Evolutionary conservation across 2,329 filamentous ascomycete species (phyloP).

Genomic region (Pseudogymnoascus sp.): DNA sequence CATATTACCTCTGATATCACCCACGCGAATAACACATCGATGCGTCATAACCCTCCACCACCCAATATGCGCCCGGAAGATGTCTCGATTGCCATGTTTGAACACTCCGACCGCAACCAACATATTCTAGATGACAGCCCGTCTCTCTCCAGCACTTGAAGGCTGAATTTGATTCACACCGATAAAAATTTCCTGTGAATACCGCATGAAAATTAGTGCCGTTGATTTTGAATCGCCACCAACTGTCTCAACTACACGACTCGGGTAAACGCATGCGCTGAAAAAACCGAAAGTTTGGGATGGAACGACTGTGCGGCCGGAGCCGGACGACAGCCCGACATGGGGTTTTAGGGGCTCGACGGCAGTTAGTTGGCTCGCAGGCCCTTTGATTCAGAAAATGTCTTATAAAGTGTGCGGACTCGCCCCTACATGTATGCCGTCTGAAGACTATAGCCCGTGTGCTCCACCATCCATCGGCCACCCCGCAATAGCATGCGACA

Average conservation of each 20-base stretch:
- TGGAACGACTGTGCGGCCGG: not conserved
- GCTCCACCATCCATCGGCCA: not conserved
- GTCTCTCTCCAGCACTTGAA: not conserved
- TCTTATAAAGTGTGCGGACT: not conserved
- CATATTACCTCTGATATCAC: not conserved
- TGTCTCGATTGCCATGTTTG: conserved; percentile 5
- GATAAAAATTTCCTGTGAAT: not conserved
- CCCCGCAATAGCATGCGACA: not conserved
- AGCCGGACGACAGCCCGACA: not conserved
- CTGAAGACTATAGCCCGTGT: not conserved
- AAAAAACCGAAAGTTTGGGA: not conserved
- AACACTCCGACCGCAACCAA: not conserved
- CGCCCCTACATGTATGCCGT: not conserved
- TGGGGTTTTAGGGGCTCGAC: not conserved
- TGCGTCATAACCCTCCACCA: not conserved
- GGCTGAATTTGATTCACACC: not conserved
- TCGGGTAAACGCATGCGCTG: not conserved
- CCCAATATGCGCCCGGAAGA: not conserved
- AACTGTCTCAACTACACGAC: not conserved
- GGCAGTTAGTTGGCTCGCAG: not conserved
- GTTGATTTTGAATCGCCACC: not conserved
- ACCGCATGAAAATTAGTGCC: not conserved
- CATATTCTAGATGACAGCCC: not conserved
- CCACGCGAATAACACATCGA: not conserved
- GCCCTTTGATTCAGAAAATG: not conserved